Conservation (phyloP, 108 stramenopile species). For the Nannochloropsis salina region DNA sequence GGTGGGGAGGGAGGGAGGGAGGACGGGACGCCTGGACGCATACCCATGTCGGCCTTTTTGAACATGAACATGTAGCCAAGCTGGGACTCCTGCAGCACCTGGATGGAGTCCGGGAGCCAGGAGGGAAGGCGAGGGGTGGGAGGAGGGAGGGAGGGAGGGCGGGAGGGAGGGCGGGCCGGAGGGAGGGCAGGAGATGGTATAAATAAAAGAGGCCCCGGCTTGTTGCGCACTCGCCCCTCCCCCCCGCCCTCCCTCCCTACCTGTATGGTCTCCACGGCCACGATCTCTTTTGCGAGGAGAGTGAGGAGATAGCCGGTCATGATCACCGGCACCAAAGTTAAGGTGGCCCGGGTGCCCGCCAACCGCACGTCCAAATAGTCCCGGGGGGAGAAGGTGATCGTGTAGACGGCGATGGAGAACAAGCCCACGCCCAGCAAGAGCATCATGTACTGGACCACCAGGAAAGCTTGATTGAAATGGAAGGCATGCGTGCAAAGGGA, state of each 20-base stretch:
- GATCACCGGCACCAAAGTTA: background rate
- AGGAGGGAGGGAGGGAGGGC: background rate
- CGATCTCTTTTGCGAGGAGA: background rate
- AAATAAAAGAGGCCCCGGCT: background rate
- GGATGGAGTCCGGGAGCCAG: too few relatives aligned
- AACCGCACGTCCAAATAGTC: background rate
- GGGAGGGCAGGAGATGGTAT: background rate
- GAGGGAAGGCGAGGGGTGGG: too few relatives aligned
- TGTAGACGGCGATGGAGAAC: background rate
- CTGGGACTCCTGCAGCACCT: background rate
- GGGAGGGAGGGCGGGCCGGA: too few relatives aligned
- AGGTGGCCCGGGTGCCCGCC: background rate
- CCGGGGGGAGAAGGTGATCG: background rate
- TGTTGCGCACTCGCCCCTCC: background rate
- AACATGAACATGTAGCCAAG: conserved; percentile 5
- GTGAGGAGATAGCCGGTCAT: background rate
- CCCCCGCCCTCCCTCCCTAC: background rate
- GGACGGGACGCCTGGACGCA: too few relatives aligned
- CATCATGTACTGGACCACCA: background rate
- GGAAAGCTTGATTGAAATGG: conserved; percentile 12
- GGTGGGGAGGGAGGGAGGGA: background rate
- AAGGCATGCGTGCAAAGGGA: conserved; percentile 7
- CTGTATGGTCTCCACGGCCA: background rate
- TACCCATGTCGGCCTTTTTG: background rate
- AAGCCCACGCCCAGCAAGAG: background rate